phyloP scores from a whole-genome alignment of 2,329 filamentous ascomycete genomes.

The Fonsecaea multimorphosa region DNA sequence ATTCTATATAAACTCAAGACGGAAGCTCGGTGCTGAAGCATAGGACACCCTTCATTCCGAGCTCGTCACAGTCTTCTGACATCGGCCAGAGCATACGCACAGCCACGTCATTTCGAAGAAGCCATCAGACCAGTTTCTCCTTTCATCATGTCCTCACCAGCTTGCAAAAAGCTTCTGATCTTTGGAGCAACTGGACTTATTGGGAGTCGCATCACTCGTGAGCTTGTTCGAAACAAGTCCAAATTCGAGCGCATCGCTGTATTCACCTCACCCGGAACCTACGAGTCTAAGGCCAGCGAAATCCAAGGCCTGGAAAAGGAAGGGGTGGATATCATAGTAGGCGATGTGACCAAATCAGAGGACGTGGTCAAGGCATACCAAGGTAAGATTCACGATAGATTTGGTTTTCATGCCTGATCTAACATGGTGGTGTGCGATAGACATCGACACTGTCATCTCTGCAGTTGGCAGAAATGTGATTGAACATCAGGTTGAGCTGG shows the following conservation, averaged over 20 bases:
- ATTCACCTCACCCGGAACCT: conserved; percentile 62
- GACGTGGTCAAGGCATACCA: conserved; percentile 63
- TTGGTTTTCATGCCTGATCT: background rate
- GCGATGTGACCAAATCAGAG: conserved; percentile 58
- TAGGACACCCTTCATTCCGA: background rate
- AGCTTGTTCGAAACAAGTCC: conserved; percentile 52
- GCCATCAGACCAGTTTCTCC: background rate
- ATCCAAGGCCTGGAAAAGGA: conserved; percentile 54
- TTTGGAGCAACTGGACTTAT: conserved; percentile 62
- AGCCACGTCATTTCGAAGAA: background rate
- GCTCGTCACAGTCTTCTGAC: background rate
- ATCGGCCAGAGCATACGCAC: background rate
- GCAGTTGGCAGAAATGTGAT: conserved; percentile 68
- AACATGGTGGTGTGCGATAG: conserved; percentile 5
- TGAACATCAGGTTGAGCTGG: conserved; percentile 64
- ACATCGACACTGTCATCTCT: conserved; percentile 69
- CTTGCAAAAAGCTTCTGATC: conserved; percentile 49
- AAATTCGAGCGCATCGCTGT: conserved; percentile 60
- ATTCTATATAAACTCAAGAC: background rate
- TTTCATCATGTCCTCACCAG: conserved; percentile 12
- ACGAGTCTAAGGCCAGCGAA: conserved; percentile 55
- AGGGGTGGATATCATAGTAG: conserved; percentile 62
- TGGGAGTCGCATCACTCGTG: conserved; percentile 56
- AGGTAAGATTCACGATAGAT: conserved; percentile 42
- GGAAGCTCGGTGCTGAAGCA: background rate